Base-by-base conservation (phyloP, 495 filamentous ascomycete genomes). In the Neurospora hispaniola region DNA sequence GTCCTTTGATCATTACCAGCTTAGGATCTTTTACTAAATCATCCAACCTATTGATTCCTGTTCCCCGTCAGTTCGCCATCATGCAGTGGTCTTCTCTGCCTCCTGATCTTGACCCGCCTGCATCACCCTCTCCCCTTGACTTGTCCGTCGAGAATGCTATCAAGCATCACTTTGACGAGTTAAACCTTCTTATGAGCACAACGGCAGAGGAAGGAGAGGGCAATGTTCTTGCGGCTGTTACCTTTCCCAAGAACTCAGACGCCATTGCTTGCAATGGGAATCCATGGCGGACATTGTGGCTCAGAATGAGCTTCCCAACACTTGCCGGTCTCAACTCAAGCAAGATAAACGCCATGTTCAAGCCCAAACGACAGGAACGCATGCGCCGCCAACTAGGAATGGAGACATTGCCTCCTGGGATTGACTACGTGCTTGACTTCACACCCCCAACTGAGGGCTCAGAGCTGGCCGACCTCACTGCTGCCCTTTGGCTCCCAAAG, bases 381-480 rank as follows among this genome's bases (percentile, higher is more conserved):
- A 71, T 76, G 66, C 79, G 78, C 31, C 75, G 78, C 2, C 71
- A 72, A 35, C 79, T 73, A 44, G 75, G 79, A 35, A 71, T 76
- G 1, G 79, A 83, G 8, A 70, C 70, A 5, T 75, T 87, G n/a
- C 84, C 83, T 0, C 59, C 73, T 0, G 82, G 82, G 1, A 80
- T 89, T 75, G 84, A 86, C 69, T 91, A 85, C 73, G 78, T 90
- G 18, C 75, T 92, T 71, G 90, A 92, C 74, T 82, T 91, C 20
- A 91, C 89, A 2, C 89, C 89, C 18, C 86, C 87, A 0, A 76
- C 76, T 1, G 82, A 88, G 70, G 90, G 89, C 5, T 85, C 90
- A 1, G 89, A 90, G 70, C 85, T 88, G 0, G 85, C 88, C 41
- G 84, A 87, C 14, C 80, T 87, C 71, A 81, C 89, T 48, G 87